phyloP scores from a whole-genome alignment of 2,329 filamentous ascomycete genomes.

The Fusarium sp. region DNA sequence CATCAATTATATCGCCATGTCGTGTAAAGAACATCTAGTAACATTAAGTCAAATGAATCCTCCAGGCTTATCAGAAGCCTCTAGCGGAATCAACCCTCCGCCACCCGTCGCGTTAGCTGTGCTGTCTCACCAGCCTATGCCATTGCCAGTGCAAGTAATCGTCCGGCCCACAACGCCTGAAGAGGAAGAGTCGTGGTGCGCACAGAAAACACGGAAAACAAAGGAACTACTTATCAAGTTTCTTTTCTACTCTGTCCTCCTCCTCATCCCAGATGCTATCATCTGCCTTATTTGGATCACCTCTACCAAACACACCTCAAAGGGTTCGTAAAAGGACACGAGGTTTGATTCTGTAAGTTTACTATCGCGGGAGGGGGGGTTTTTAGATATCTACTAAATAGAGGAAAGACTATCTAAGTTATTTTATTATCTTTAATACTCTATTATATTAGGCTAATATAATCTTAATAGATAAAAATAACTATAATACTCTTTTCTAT shows the following conservation, averaged over 20 bases:
- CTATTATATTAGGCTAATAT: too few species aligned
- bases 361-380: too few species aligned
- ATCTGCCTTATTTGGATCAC: too few species aligned
- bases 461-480: too few species aligned
- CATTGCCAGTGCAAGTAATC: neutral
- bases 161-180: neutral
- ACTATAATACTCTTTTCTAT: too few species aligned
- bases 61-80: neutral
- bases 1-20: neutral
- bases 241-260: fast-evolving
- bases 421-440: too few species aligned
- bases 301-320: neutral
- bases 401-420: too few species aligned
- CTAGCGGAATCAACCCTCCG: neutral
- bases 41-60: neutral
- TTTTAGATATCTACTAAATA: too few species aligned
- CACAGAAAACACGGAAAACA: too few species aligned
- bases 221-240: too few species aligned
- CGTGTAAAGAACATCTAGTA: neutral
- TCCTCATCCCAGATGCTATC: too few species aligned
- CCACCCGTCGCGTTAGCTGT: neutral
- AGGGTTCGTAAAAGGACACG: neutral
- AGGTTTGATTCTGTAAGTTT: neutral
- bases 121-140: neutral
- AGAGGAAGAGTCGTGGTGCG: too few species aligned